These are phyloP conservation scores for Pestalotiopsis sp. DNA, from an alignment of 2,329 filamentous ascomycete species.

Conservation along the genomic window DNA sequence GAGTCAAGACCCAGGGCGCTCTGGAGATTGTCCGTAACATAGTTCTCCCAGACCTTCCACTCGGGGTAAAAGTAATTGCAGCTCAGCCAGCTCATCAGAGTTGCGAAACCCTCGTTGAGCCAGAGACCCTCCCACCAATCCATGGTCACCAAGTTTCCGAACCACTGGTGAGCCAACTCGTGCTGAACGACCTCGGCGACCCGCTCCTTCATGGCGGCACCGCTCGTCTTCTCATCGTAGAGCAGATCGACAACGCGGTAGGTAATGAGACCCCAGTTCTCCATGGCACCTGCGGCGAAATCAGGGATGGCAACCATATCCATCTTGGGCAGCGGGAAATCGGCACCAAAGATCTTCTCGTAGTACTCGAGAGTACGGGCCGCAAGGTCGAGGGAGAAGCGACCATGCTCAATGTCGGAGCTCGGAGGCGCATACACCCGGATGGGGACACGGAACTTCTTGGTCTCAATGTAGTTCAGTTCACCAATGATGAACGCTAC, in stretches of 20 bases:
- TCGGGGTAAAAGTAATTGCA: constrained; percentile 96
- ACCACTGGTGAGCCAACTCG: constrained; percentile 97
- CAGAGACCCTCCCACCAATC: constrained; percentile 98
- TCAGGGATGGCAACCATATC: constrained; percentile 96
- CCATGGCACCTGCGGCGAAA: constrained; percentile 95
- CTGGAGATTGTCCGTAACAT: constrained; percentile 90
- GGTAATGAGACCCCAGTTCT: constrained; percentile 96
- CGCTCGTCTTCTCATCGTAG: constrained; percentile 88
- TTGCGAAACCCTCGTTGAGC: constrained; percentile 93
- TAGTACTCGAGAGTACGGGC: constrained; percentile 92
- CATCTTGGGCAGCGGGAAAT: constrained; percentile 91
- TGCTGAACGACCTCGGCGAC: constrained; percentile 96
- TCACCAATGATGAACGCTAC: constrained; percentile 93
- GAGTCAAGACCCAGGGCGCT: constrained; percentile 87
- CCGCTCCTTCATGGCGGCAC: constrained; percentile 86
- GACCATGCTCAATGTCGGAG: constrained; percentile 86
- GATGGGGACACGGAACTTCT: constrained; percentile 87
- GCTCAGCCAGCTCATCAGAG: constrained; percentile 80
- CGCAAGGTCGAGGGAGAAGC: constrained; percentile 87
- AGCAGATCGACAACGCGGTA: constrained; percentile 92
- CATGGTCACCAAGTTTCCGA: constrained; percentile 96
- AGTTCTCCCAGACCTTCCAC: constrained; percentile 97
- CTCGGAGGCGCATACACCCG: constrained; percentile 93
- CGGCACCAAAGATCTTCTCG: constrained; percentile 88
- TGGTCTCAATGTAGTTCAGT: constrained; percentile 91